Base-by-base conservation (phyloP, 2,329 filamentous ascomycete genomes). In the Pseudogymnoascus sp. region DNA sequence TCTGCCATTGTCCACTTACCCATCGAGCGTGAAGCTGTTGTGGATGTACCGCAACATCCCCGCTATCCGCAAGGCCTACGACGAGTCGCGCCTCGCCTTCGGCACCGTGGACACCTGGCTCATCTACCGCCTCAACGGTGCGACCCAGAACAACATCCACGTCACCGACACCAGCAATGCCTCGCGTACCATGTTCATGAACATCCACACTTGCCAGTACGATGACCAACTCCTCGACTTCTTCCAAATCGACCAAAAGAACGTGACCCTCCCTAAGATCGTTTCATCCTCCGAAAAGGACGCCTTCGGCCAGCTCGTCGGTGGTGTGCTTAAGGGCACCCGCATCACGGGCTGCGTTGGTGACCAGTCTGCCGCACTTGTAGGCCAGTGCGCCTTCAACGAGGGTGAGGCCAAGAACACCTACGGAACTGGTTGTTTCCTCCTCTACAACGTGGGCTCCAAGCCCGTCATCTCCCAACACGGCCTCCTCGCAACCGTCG, bases 151-250 rank as follows among this genome's bases (percentile, higher is more conserved):
- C 61, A 82, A 87, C 62, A 73, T 89, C 60, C 84, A 87, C 71
- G 88, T 93, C 63, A 91, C 89, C 1, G 90, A 94, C 69, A 83
- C 87, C 5, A 88, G 88, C 63, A 94, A 94, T 72, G 89, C 90
- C n/a, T 90, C 87, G 2, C 80, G 89, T 67, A 93, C 90, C 45
- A 92, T 92, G 89, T 92, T 94, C 74, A 90, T 92, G 85, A 90
- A 92, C 73, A 80, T 93, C 33, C 80, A 89, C 69, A 89, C 83
- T 1, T 78, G 91, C 48, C 75, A 90, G 68, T 94, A 93, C 73
- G 88, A 90, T 69, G 82, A 88, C 58, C 80, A 82, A 60, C 80
- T 92, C 58, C 77, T 92, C 31, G 80, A 87, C 55, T 93, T 91
- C 77, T 93, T 93, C 77, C 80, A 83, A 42, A 75, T 93, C 45